Evolutionary conservation across 73 alveolate genomes (phyloP).

Genomic region (Halteria grandinella): DNA sequence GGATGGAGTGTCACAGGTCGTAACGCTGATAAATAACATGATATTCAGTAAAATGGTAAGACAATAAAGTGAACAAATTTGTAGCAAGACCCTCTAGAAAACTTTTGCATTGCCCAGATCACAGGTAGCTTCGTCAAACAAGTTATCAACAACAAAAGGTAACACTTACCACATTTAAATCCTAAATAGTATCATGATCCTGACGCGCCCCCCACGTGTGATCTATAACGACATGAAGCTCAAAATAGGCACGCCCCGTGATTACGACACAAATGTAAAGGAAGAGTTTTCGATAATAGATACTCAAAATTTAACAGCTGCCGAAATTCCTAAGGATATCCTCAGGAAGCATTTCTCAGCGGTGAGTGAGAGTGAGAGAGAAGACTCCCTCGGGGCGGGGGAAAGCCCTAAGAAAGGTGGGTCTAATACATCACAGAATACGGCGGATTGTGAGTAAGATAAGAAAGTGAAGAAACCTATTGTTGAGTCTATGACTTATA

Average conservation of each 20-base stretch:
- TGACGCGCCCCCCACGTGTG: constrained; percentile 33
- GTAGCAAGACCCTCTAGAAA: neutral
- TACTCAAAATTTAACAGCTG: neutral
- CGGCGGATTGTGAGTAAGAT: neutral
- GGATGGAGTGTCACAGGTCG: constrained; percentile 35
- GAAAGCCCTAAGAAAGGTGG: neutral
- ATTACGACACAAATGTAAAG: constrained; percentile 27
- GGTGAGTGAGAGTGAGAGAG: neutral
- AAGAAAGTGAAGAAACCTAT: too few species aligned
- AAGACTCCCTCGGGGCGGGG: neutral
- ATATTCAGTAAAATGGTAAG: constrained; percentile 4
- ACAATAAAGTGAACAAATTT: too few species aligned
- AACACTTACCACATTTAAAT: neutral
- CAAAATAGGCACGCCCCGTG: constrained; percentile 60
- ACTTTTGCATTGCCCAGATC: too few species aligned
- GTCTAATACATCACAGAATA: neutral
- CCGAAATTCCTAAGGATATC: constrained; percentile 17
- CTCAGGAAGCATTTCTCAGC: neutral
- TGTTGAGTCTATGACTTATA: too few species aligned
- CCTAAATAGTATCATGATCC: constrained; percentile 28
- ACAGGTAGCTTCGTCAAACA: too few species aligned
- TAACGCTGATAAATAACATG: constrained; percentile 3
- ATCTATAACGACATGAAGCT: constrained; percentile 36
- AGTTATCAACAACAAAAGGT: too few species aligned
- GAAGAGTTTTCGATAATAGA: constrained; percentile 5